Conservation (phyloP, 495 filamentous ascomycete genomes). For the Geopyxis carbonaria region DNA sequence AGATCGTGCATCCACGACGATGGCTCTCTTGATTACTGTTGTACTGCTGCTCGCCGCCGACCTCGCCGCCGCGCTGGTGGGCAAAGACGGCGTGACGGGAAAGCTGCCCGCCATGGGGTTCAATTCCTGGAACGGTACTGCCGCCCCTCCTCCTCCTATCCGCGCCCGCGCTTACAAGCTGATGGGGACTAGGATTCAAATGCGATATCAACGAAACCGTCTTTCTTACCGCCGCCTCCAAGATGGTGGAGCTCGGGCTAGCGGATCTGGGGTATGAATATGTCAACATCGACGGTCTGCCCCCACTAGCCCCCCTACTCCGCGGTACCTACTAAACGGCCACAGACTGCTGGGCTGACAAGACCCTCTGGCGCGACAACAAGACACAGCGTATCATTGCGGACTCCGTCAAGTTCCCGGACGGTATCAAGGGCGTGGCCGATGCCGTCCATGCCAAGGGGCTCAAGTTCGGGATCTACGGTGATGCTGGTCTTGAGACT, state of each 20-base stretch:
- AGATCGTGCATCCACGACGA: no score
- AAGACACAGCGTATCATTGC: slow-evolving; percentile 35
- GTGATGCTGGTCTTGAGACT: slow-evolving; percentile 41
- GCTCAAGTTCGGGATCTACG: slow-evolving; percentile 50
- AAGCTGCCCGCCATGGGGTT: slow-evolving; percentile 40
- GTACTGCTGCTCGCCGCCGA: slow-evolving; percentile 9
- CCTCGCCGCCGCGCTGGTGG: no score
- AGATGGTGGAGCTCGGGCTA: slow-evolving; percentile 36
- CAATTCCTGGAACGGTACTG: slow-evolving; percentile 39
- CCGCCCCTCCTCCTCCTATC: neutral
- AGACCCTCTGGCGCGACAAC: slow-evolving; percentile 31
- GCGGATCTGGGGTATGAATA: slow-evolving; percentile 51
- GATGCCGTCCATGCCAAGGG: slow-evolving; percentile 41
- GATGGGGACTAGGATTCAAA: slow-evolving; percentile 30
- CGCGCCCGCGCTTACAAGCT: no score
- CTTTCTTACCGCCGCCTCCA: slow-evolving; percentile 35
- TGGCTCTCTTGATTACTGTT: no score
- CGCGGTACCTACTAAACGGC: slow-evolving; percentile 2
- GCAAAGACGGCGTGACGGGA: no score
- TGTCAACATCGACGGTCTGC: slow-evolving; percentile 30
- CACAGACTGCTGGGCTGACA: slow-evolving; percentile 45
- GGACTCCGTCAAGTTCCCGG: slow-evolving; percentile 41
- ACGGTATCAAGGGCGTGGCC: slow-evolving; percentile 41
- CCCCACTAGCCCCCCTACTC: neutral
- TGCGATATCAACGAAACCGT: slow-evolving; percentile 38